phyloP scores from a whole-genome alignment of 2,329 filamentous ascomycete genomes.

The Colletotrichum cereale region DNA sequence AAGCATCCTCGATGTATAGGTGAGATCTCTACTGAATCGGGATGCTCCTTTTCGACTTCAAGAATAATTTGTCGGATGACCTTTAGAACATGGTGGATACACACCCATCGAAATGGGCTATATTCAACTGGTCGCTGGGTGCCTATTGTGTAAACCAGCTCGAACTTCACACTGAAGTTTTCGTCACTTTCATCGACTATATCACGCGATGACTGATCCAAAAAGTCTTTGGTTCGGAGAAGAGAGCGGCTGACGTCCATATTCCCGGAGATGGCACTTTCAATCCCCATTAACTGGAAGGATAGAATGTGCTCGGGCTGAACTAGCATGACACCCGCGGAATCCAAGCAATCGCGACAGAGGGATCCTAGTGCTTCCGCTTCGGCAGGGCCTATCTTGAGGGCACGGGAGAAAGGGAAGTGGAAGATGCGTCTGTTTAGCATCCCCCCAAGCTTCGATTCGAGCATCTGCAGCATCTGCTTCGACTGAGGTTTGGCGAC shows the following conservation, averaged over 20 bases:
- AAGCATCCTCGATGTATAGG: not conserved
- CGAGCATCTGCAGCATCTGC: constrained; percentile 71
- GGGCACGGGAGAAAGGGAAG: constrained; percentile 69
- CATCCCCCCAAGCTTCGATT: constrained; percentile 67
- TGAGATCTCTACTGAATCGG: constrained; percentile 58
- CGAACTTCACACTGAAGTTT: too few relatives aligned
- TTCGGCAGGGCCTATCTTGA: constrained; percentile 50
- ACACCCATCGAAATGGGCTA: constrained; percentile 66
- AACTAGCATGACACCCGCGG: constrained; percentile 68
- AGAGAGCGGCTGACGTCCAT: constrained; percentile 50
- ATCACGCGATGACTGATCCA: constrained; percentile 62
- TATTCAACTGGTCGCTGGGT: constrained; percentile 62
- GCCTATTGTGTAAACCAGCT: constrained; percentile 74
- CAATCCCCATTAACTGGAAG: constrained; percentile 71
- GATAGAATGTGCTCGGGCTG: constrained; percentile 76
- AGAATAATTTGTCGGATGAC: constrained; percentile 52
- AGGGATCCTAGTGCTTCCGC: constrained; percentile 53
- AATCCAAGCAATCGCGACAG: constrained; percentile 59
- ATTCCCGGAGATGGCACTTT: constrained; percentile 55
- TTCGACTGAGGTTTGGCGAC: constrained; percentile 71
- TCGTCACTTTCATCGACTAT: constrained; percentile 77
- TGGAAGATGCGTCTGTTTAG: constrained; percentile 66
- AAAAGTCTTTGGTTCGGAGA: constrained; percentile 57
- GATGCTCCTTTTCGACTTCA: constrained; percentile 47
- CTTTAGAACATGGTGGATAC: constrained; percentile 65